Evolutionary conservation across 1,284 basidiomycete species (phyloP), one percentile per base, ranked within the genome.

Genomic region (Irpex sp.): DNA sequence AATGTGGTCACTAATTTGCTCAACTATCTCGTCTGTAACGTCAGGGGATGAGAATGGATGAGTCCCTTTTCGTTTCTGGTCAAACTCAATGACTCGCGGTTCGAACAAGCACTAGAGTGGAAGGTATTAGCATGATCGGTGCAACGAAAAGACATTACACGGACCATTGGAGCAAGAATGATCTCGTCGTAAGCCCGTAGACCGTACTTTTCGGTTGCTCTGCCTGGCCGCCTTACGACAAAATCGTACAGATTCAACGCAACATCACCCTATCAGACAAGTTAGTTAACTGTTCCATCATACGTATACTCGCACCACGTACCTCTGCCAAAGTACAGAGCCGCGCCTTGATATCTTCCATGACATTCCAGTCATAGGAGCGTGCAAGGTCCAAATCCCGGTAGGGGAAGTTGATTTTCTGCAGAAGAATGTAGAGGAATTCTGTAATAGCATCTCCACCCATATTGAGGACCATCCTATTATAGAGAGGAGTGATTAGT

Each of bases 181-280:
- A 94, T 90, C 78, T 99, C 97, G 73, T 99, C 97, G 73, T 98
- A 99, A 4, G 93, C 91, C 36, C 95, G 87, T 62, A 98, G 80
- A 26, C 88, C 88, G 75, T 96, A 99, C 76, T 98, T 98, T 72
- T 91, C 85, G 2, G 95, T 92, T 15, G 88, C 79, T 64, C 87
- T 82, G 34, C 86, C 85, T 1, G 96, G 92, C 62, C 86, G 79
- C 26, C 96, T 83, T 9, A 96, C 91, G 38, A 90, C 85, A 70
- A 98, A 96, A 73, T 97, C 95, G 77, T 94, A 96, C 21, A 93
- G 74, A 67, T 94, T 96, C 60, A 94, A 80, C 6, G 91, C 94
- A 4, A 97, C 93, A 64, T 96, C 91, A 55, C 85, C 86, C 93
- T 96, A 55, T 7, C 34, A 36, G 34, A 36, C 34, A 36, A 36